Base-by-base conservation (phyloP, 306 rosid species). In the Parietaria judaica region DNA sequence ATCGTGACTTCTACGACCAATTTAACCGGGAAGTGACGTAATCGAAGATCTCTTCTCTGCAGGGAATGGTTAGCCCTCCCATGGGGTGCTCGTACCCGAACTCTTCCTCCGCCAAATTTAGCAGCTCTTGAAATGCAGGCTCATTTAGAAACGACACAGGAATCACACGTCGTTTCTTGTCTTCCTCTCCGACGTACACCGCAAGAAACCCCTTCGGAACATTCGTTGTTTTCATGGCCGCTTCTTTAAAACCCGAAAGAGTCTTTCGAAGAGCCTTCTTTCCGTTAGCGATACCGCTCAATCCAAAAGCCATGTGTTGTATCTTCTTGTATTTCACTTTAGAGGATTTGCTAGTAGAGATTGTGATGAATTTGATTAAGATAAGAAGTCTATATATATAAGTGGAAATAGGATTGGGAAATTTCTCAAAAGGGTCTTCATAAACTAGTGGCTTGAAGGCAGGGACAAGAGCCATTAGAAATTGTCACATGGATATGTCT, bases 1-100 rank as follows among this genome's bases (percentile, higher is more conserved):
- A 7, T 5, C 1, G 43, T 11, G 11, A 14, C 5, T 49, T 23
- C 31, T 49, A n/a, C 45, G 9, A 13, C 9, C 45, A 43, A 14
- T 6, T 38, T 4, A 55, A 70, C 58, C 34, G 53, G 14, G 73
- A 71, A 63, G 63, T 71, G 66, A 71, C 14, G 45, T 57, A 56
- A 52, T 43, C 14, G 58, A 74, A 68, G 47, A 45, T 51, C 43
- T 74, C 63, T 58, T 74, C 70, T 39, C 51, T 45, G 70, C 70
- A 73, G 9, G 77, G 71, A 47, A 72, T 61, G n/a, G 64, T 71
- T 11, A 72, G 38, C 1, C 72, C 65, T 0, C 77, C 76, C 51
- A 65, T 66, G 6, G 68, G 72, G 61, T 73, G 72, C 36, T 66
- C 15, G 12, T 54, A 73, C 14, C 64, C 77, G 13, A 61, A 73